Base-by-base conservation (phyloP, 73 alveolate genomes). In the Stentor roeselii region DNA sequence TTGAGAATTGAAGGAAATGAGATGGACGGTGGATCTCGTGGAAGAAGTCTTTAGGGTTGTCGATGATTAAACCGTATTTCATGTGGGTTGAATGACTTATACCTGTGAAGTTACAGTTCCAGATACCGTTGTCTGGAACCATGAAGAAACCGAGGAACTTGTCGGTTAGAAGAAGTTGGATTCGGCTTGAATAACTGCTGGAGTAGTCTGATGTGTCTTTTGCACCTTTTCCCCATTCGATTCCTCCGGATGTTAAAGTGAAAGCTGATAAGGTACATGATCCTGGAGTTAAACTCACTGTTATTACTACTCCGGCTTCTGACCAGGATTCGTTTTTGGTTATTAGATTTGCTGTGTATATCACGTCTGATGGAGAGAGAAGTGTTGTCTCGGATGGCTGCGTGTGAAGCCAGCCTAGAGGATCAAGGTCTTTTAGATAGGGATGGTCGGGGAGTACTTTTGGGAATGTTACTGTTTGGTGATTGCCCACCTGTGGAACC, bases 351-450 rank as follows among this genome's bases (percentile, higher is more conserved):
- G 99, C 95, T 67, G 96, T 98, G 60, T 94, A 83, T 76, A 95
- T 92, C 42, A 95, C 95, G 84, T 98, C 99, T 90, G 86, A 91
- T 35, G 99, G 95, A 31, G 98, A 85, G 75, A 98, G 92, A 60
- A 87, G 85, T 85, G 93, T 85, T 21, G 93, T 83, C 88, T 97
- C 99, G 59, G 92, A 76, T n/a, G 99, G 97, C 61, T 93, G 94
- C 83, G 99, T 98, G 89, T 98, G 99, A 67, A 98, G 94, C 99
- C 99, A 95, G n/a, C 99, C 99, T 59, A 98, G 92, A 31, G 99
- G 99, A 87, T 98, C 99, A 86, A 98, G 89, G 84, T 98, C 99
- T 41, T 94, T 82, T 75, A 98, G 92, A 89, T 96, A 94, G 41
- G 92, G 98, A 82, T 97, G 98, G 78, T 98, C 99, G 35, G 99